These are phyloP conservation scores for Pythium brassicae DNA, from an alignment of 352 stramenopile species.

Conservation along the genomic window DNA sequence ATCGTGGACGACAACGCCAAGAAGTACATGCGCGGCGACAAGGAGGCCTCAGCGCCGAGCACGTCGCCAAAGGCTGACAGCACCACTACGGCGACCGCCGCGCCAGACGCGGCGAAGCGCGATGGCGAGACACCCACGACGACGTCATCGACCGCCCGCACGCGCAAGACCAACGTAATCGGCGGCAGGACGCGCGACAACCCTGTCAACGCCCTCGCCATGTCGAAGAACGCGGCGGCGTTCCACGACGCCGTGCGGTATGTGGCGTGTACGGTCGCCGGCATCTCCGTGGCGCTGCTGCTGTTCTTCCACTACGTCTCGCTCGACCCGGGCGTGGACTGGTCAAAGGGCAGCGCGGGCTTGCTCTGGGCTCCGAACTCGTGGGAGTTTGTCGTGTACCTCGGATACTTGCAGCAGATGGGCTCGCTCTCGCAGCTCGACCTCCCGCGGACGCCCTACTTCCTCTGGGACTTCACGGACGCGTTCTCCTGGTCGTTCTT, in stretches of 20 bases:
- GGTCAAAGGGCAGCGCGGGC: conserved; percentile 17
- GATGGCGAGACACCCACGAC: conserved; percentile 1
- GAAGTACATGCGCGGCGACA: conserved; percentile 11
- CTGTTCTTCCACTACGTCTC: conserved; percentile 61
- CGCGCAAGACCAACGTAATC: conserved; percentile 30
- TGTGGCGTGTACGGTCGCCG: conserved; percentile 44
- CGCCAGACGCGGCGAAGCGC: background rate
- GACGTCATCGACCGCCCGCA: background rate
- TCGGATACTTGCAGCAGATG: conserved; percentile 69
- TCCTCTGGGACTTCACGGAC: conserved; percentile 67
- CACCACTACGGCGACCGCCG: background rate
- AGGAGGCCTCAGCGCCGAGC: background rate
- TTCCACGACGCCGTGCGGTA: conserved; percentile 59
- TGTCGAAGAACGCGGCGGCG: conserved; percentile 27
- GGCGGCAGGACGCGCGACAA: conserved; percentile 42
- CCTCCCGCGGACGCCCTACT: conserved; percentile 55
- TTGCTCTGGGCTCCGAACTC: conserved; percentile 59
- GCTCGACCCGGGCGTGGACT: conserved; percentile 37
- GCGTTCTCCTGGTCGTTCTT: conserved; percentile 71
- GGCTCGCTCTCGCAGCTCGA: conserved; percentile 52
- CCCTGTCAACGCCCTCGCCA: conserved; percentile 36
- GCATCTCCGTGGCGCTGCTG: conserved; percentile 56
- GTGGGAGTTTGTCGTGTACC: conserved; percentile 71
- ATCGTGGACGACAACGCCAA: conserved; percentile 6
- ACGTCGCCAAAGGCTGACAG: background rate